Conservation (phyloP, 2,329 filamentous ascomycete species). For the Venturia pyrina region DNA sequence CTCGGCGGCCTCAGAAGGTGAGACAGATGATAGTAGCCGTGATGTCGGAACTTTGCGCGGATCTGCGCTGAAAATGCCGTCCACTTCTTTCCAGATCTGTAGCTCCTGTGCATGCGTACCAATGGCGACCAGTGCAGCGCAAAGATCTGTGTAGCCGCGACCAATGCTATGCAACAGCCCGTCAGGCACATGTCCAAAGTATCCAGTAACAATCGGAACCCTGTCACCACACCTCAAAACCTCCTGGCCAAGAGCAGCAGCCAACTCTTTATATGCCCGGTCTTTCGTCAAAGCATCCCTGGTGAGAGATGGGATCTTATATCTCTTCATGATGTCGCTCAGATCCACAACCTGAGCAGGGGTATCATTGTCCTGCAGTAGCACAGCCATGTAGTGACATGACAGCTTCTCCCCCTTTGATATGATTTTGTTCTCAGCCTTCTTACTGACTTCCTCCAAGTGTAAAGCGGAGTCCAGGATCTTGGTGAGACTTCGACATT, state of each 20-base stretch:
- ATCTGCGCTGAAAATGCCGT: slow-evolving; percentile 84
- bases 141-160: slow-evolving; percentile 92
- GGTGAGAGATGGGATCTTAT: slow-evolving; percentile 18
- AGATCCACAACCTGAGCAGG: slow-evolving; percentile 86
- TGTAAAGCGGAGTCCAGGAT: slow-evolving; percentile 56
- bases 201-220: slow-evolving; percentile 59
- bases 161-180: slow-evolving; percentile 87
- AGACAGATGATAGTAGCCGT: slow-evolving; percentile 78
- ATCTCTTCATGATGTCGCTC: slow-evolving; percentile 65
- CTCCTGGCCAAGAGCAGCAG: slow-evolving; percentile 30
- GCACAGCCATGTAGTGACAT: slow-evolving; percentile 77
- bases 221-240: slow-evolving; percentile 34
- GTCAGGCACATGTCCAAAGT: slow-evolving; percentile 87
- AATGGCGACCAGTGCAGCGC: slow-evolving; percentile 83
- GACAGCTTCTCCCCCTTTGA: slow-evolving; percentile 94
- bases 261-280: slow-evolving; percentile 36
- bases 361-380: slow-evolving; percentile 71
- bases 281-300: slow-evolving; percentile 29
- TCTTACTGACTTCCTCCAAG: slow-evolving; percentile 40
- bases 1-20: slow-evolving; percentile 88
- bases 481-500: slow-evolving; percentile 73
- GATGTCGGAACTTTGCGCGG: slow-evolving; percentile 87
- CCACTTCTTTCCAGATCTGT: slow-evolving; percentile 98
- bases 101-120: slow-evolving; percentile 79
- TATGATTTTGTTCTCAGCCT: slow-evolving; percentile 61